Evolutionary conservation across 345 rosid genomes (phyloP).

Genomic region (Euphorbia tirucalli): DNA sequence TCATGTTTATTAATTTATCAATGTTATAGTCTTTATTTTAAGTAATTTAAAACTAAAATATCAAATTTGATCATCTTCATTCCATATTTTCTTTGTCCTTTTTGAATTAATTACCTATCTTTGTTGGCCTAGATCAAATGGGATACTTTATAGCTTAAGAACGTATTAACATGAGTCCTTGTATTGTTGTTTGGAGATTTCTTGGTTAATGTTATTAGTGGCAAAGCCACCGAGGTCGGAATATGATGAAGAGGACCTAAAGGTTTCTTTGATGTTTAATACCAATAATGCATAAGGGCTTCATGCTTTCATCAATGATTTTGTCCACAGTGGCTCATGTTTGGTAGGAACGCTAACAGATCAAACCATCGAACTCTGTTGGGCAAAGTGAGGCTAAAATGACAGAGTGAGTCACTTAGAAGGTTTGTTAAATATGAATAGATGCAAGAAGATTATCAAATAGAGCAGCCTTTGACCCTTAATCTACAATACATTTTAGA

Average conservation of each 20-base stretch:
- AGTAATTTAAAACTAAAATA: slow-evolving; percentile 1
- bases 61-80: not conserved
- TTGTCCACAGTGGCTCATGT: not conserved
- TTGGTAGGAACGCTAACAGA: not conserved
- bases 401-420: not conserved
- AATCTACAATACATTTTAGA: too few relatives aligned
- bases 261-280: not conserved
- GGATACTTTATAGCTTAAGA: not conserved
- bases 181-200: not conserved
- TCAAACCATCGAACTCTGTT: not conserved
- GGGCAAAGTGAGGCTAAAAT: not conserved
- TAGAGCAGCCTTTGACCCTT: not conserved
- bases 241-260: not conserved
- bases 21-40: not conserved
- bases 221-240: not conserved
- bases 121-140: not conserved
- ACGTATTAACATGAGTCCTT: not conserved
- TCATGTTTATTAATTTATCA: not conserved
- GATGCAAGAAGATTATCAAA: not conserved
- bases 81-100: slow-evolving; percentile 6
- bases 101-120: not conserved
- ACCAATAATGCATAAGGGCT: not conserved
- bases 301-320: not conserved
- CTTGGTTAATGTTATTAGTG: not conserved
- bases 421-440: not conserved